These are phyloP conservation scores for Remersonia thermophila DNA, from an alignment of 2,329 filamentous ascomycete species.

Conservation along the genomic window DNA sequence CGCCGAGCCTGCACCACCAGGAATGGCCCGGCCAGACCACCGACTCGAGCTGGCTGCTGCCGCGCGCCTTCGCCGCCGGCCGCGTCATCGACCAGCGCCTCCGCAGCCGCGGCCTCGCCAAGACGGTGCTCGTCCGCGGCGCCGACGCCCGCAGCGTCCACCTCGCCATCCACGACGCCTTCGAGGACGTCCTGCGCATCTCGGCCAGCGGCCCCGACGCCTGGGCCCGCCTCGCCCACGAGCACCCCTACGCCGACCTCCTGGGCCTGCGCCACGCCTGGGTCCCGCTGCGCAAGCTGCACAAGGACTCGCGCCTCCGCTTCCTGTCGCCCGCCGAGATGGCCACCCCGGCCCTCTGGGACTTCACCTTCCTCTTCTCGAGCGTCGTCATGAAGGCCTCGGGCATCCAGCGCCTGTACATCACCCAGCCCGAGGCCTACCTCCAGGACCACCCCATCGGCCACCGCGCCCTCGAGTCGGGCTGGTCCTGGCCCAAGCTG, in stretches of 20 bases:
- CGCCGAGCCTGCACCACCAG: slow-evolving; percentile 27
- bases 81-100: slow-evolving; percentile 57
- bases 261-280: slow-evolving; percentile 55
- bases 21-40: slow-evolving; percentile 35
- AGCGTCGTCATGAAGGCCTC: slow-evolving; percentile 62
- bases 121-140: slow-evolving; percentile 47
- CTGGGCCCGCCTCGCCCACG: slow-evolving; percentile 13
- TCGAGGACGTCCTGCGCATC: slow-evolving; percentile 42
- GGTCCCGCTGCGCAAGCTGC: slow-evolving; percentile 65
- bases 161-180: slow-evolving; percentile 48
- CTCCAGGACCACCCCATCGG: slow-evolving; percentile 41
- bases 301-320: slow-evolving; percentile 59
- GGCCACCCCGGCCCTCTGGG: slow-evolving; percentile 60
- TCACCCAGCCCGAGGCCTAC: slow-evolving; percentile 66
- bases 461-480: slow-evolving; percentile 35
- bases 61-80: slow-evolving; percentile 53
- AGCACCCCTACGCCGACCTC: slow-evolving; percentile 31
- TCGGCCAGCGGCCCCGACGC: slow-evolving; percentile 22
- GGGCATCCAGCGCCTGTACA: slow-evolving; percentile 53
- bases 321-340: slow-evolving; percentile 62
- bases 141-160: slow-evolving; percentile 58
- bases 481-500: slow-evolving; percentile 62
- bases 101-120: slow-evolving; percentile 60
- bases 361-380: slow-evolving; percentile 55
- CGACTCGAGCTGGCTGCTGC: slow-evolving; percentile 50